Evolutionary conservation across 2,329 filamentous ascomycete species (phyloP).

Genomic region (Myrmaecium sp.): DNA sequence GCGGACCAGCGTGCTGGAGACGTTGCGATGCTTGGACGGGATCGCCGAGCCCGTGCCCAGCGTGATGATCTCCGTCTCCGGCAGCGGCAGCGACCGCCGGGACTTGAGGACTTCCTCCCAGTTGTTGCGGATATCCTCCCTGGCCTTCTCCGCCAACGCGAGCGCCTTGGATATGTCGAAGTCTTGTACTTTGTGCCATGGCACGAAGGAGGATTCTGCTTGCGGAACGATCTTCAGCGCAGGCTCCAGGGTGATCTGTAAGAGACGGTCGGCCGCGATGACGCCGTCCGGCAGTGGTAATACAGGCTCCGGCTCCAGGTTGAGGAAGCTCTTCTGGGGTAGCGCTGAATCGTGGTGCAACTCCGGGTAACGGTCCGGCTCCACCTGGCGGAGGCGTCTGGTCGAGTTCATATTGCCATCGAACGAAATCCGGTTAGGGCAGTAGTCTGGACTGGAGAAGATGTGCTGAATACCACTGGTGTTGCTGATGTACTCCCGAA

Average conservation of each 20-base stretch:
- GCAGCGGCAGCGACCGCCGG: constrained; percentile 53
- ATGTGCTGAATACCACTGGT: constrained; percentile 51
- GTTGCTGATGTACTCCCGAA: constrained; percentile 54
- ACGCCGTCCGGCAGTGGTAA: constrained; percentile 9
- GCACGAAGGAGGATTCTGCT: too few species aligned
- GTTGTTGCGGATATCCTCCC: constrained; percentile 16
- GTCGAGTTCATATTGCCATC: constrained; percentile 49
- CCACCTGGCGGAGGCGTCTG: constrained; percentile 54
- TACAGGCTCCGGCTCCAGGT: constrained; percentile 6
- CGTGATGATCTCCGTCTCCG: constrained; percentile 67
- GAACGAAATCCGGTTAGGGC: constrained; percentile 58
- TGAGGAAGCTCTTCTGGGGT: constrained; percentile 17
- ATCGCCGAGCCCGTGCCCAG: constrained; percentile 82
- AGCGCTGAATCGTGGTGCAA: constrained; percentile 43
- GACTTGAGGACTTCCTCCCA: constrained; percentile 31
- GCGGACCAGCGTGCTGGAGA: constrained; percentile 71
- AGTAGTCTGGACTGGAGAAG: constrained; percentile 57
- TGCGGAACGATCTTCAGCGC: too few species aligned
- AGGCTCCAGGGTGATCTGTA: constrained; percentile 29
- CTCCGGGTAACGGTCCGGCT: constrained; percentile 54
- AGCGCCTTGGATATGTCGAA: constrained; percentile 30
- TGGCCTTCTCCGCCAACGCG: constrained; percentile 32
- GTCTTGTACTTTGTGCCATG: constrained; percentile 14
- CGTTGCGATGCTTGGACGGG: constrained; percentile 89
- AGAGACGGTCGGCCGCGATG: constrained; percentile 21